Conservation (phyloP, 2,329 filamentous ascomycete genomes). For the Claviceps spartinae region DNA sequence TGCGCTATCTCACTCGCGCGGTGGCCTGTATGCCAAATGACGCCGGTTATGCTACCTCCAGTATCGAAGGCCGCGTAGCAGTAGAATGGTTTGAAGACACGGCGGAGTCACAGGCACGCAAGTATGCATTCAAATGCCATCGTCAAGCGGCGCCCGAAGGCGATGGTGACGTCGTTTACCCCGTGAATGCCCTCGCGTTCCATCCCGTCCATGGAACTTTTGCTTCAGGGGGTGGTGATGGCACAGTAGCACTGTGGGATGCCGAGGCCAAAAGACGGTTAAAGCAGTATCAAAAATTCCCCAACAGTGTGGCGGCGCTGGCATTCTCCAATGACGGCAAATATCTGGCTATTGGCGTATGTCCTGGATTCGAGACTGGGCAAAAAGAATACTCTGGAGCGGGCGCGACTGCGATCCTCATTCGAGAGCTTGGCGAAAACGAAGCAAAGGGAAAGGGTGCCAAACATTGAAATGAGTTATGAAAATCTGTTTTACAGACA, state of each 20-base stretch:
- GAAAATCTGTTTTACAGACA: neutral
- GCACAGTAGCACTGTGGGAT: constrained; percentile 87
- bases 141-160: constrained; percentile 55
- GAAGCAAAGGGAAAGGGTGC: constrained; percentile 78
- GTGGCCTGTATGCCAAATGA: constrained; percentile 96
- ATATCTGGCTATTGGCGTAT: constrained; percentile 66
- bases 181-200: constrained; percentile 81
- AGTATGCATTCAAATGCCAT: constrained; percentile 99
- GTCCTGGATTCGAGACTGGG: constrained; percentile 77
- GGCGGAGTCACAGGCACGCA: constrained; percentile 72
- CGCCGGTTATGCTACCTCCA: constrained; percentile 79
- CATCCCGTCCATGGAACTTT: constrained; percentile 76
- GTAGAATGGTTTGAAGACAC: constrained; percentile 97
- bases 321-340: constrained; percentile 67
- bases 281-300: constrained; percentile 75
- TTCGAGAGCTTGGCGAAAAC: constrained; percentile 72
- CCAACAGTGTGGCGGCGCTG: constrained; percentile 63
- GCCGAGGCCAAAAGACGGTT: constrained; percentile 81
- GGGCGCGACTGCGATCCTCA: constrained; percentile 62
- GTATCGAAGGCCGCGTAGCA: constrained; percentile 88
- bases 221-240: constrained; percentile 79
- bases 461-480: constrained; percentile 34
- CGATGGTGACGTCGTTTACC: constrained; percentile 70
- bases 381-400: constrained; percentile 64
- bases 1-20: constrained; percentile 91